These are phyloP conservation scores for Exophiala alcalophila DNA, from an alignment of 2,329 filamentous ascomycete genomes.

Conservation along the genomic window DNA sequence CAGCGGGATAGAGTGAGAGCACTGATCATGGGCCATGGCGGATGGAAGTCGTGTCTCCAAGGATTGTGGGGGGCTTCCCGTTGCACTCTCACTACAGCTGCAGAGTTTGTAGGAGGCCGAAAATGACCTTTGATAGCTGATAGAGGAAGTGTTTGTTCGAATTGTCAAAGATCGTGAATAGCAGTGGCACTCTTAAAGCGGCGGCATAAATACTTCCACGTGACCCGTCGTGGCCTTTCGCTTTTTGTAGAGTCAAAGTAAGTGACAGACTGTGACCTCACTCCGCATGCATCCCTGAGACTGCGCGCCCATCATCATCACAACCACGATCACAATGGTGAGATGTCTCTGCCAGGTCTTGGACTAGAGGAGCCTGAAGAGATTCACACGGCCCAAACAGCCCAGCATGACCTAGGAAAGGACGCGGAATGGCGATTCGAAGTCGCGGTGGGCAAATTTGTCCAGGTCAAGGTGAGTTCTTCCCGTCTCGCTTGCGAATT, in stretches of 20 bases:
- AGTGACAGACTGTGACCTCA: neutral
- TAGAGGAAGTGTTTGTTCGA: too few relatives aligned
- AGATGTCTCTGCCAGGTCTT: conserved; percentile 72
- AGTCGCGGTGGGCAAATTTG: conserved; percentile 55
- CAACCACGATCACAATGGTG: conserved; percentile 17
- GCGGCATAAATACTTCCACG: too few relatives aligned
- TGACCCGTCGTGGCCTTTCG: too few relatives aligned
- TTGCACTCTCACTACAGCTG: too few relatives aligned
- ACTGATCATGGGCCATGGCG: too few relatives aligned
- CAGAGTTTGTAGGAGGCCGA: too few relatives aligned
- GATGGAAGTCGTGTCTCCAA: too few relatives aligned
- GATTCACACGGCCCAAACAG: conserved; percentile 37
- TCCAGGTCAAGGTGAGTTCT: conserved; percentile 52
- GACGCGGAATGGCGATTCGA: conserved; percentile 78
- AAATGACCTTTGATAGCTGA: too few relatives aligned
- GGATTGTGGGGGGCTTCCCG: too few relatives aligned
- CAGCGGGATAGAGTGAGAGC: neutral
- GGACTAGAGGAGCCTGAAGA: conserved; percentile 64
- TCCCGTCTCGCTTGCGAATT: neutral
- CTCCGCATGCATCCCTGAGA: neutral
- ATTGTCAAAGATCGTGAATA: too few relatives aligned
- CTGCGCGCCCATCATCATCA: neutral
- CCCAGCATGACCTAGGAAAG: conserved; percentile 56
- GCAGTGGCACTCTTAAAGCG: too few relatives aligned
- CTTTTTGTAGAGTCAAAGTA: too few relatives aligned